Evolutionary conservation across 495 filamentous ascomycete species (phyloP).

Genomic region (Podospora fimiseda): DNA sequence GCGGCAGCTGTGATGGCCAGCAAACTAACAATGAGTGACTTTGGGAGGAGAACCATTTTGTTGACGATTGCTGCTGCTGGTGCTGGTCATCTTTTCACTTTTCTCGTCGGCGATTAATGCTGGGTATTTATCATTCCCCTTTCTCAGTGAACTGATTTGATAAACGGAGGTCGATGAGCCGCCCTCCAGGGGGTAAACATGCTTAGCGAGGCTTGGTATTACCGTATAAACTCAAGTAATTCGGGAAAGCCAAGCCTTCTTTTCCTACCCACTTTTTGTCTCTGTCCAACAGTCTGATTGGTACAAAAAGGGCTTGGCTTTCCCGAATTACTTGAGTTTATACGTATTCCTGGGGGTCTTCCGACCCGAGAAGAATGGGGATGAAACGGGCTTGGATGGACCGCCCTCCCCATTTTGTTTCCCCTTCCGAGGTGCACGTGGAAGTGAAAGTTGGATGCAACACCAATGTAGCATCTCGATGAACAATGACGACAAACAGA

Average conservation of each 20-base stretch:
- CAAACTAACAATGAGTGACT: constrained; percentile 6
- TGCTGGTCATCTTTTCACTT: background rate
- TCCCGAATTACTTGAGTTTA: background rate
- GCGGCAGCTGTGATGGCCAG: constrained; percentile 9
- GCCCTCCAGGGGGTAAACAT: background rate
- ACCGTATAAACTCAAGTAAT: background rate
- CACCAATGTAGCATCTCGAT: too few relatives aligned
- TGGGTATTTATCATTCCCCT: constrained; percentile 10
- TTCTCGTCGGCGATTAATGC: background rate
- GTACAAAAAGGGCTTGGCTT: background rate
- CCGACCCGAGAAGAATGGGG: background rate
- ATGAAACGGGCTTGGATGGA: background rate
- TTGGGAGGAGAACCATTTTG: constrained; percentile 4
- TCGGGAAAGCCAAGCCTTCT: background rate
- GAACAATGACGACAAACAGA: too few relatives aligned
- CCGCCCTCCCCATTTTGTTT: background rate
- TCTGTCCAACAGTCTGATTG: background rate
- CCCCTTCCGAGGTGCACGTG: constrained; percentile 1
- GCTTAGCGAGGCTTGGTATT: constrained; percentile 12
- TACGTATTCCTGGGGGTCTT: background rate
- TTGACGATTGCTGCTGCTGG: background rate
- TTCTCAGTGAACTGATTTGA: background rate
- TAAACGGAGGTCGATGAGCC: constrained; percentile 8
- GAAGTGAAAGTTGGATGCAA: too few relatives aligned
- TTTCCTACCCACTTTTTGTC: background rate